phyloP scores from a whole-genome alignment of 1,139 yeast genomes.

The Hemisphaericaspora subhashii region DNA sequence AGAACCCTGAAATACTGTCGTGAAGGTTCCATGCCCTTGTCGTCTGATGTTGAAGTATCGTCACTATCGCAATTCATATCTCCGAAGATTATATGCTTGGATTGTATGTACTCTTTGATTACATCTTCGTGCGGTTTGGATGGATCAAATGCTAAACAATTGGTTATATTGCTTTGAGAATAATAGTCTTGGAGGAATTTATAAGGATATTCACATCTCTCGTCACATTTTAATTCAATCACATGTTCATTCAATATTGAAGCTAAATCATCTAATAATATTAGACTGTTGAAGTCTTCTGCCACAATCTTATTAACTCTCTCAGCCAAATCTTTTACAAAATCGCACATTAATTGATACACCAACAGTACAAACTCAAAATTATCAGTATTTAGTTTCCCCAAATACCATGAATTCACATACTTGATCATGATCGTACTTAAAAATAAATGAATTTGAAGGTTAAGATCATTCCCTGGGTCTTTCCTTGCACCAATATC shows the following conservation, averaged over 20 bases:
- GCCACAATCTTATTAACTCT: conserved; percentile 20
- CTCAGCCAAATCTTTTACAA: conserved; percentile 25
- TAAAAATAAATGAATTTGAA: conserved; percentile 39
- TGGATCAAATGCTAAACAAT: conserved; percentile 14
- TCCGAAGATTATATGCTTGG: conserved; percentile 22
- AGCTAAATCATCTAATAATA: conserved; percentile 16
- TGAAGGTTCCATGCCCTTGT: conserved; percentile 5
- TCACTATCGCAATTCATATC: conserved; percentile 4
- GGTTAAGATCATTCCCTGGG: conserved; percentile 23
- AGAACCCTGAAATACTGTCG: conserved; percentile 28
- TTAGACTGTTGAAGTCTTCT: conserved; percentile 4
- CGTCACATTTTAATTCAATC: conserved; percentile 18
- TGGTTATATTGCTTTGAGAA: not conserved
- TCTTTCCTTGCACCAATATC: conserved; percentile 14
- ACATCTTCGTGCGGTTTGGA: conserved; percentile 11
- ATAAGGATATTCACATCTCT: conserved; percentile 12
- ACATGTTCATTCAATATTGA: conserved; percentile 31
- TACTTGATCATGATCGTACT: conserved; percentile 34
- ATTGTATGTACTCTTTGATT: conserved; percentile 14
- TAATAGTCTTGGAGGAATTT: conserved; percentile 18
- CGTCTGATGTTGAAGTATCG: not conserved
- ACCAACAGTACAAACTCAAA: conserved; percentile 32
- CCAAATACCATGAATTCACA: conserved; percentile 42
- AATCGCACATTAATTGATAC: conserved; percentile 32
- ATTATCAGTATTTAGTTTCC: conserved; percentile 41